These are phyloP conservation scores for Suillus discolor DNA, from an alignment of 768 basidiomycete species.

Conservation along the genomic window DNA sequence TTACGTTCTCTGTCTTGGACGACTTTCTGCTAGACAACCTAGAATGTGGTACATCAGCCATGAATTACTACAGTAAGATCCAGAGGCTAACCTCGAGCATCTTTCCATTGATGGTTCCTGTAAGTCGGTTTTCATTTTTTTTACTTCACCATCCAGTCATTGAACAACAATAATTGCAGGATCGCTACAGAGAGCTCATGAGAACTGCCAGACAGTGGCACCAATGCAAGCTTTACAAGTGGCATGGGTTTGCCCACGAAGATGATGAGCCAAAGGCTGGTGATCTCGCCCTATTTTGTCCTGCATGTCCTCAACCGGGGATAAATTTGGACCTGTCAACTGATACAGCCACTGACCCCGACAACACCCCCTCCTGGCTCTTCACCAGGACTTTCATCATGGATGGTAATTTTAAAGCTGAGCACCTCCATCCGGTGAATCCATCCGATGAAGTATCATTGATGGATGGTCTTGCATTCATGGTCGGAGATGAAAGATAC, in stretches of 20 bases:
- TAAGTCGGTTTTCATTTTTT: background rate
- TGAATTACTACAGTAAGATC: background rate
- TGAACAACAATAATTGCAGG: background rate
- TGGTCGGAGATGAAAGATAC: background rate
- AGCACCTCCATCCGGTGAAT: background rate
- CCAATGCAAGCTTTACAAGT: slow-evolving; percentile 20
- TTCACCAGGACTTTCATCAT: background rate
- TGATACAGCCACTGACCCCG: background rate
- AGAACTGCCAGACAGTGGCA: slow-evolving; percentile 20
- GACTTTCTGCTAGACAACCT: background rate
- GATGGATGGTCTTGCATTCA: background rate
- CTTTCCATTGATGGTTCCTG: background rate
- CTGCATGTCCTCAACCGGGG: background rate
- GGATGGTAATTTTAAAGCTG: background rate
- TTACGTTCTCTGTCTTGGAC: background rate
- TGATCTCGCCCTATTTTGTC: slow-evolving; percentile 4
- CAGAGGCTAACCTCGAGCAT: background rate
- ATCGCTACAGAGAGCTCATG: slow-evolving; percentile 21
- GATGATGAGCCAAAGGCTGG: background rate
- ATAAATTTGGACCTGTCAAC: background rate
- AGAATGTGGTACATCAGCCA: background rate
- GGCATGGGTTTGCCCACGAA: slow-evolving; percentile 11
- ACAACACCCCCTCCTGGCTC: background rate
- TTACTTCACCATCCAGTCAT: background rate
- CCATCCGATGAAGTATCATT: background rate